phyloP scores from a whole-genome alignment of 805 yeast species.

The Metschnikowia similis region DNA sequence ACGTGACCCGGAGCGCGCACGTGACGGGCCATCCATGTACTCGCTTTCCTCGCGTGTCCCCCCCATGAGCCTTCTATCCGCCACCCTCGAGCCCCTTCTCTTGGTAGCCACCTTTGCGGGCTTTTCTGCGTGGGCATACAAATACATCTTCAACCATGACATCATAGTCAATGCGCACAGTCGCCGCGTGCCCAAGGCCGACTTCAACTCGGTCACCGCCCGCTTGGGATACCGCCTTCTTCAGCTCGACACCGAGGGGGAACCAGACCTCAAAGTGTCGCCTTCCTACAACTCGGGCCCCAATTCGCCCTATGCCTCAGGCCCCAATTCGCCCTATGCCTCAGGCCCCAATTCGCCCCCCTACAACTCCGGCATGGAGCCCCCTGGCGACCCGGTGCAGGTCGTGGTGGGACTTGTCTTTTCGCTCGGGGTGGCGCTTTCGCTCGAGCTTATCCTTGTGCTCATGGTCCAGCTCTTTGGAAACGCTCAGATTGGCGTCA shows the following conservation, averaged over 20 bases:
- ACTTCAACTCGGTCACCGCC: conserved; percentile 24
- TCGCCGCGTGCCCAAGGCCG: conserved; percentile 15
- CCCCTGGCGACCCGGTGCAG: neutral
- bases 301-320: too few relatives aligned
- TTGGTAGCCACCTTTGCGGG: conserved; percentile 16
- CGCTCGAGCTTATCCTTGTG: conserved; percentile 28
- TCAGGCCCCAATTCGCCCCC: neutral
- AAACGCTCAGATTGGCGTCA: conserved; percentile 17
- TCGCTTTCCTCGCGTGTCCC: neutral
- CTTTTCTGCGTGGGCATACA: conserved; percentile 19
- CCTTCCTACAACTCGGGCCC: too few relatives aligned
- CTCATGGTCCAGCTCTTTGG: conserved; percentile 36
- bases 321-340: too few relatives aligned
- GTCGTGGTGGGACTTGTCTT: conserved; percentile 24
- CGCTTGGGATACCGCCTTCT: conserved; percentile 15
- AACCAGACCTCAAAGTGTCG: conserved; percentile 3
- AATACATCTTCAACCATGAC: conserved; percentile 21
- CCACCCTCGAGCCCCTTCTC: conserved; percentile 5
- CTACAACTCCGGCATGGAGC: neutral
- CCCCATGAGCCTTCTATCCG: conserved; percentile 2
- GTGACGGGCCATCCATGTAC: neutral
- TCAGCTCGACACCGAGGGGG: conserved; percentile 16
- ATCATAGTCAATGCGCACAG: conserved; percentile 23
- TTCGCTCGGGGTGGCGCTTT: conserved; percentile 26
- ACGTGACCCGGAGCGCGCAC: neutral